Conservation (phyloP, 2,329 filamentous ascomycete genomes). For the Diaporthe velutina region DNA sequence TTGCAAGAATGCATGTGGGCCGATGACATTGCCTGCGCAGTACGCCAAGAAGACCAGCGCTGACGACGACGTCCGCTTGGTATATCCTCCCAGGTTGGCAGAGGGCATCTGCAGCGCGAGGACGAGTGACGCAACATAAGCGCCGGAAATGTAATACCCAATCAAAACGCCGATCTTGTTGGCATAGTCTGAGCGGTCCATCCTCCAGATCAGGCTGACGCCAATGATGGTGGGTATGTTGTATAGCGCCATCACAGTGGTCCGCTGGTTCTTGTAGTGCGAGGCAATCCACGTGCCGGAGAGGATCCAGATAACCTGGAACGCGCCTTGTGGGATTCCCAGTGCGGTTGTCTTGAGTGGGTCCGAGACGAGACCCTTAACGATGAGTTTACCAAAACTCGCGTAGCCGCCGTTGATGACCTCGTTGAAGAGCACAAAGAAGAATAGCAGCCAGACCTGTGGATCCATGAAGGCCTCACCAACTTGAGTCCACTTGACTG, state of each 20-base stretch:
- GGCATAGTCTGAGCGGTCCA: constrained; percentile 48
- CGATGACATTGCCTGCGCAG: constrained; percentile 61
- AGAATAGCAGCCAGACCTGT: constrained; percentile 58
- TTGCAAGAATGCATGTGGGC: constrained; percentile 59
- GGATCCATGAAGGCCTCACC: constrained; percentile 59
- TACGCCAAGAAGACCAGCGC: constrained; percentile 61
- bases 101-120: constrained; percentile 66
- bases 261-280: constrained; percentile 62
- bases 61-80: constrained; percentile 59
- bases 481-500: constrained; percentile 62
- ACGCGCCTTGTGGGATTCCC: constrained; percentile 67
- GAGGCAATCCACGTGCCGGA: constrained; percentile 65
- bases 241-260: constrained; percentile 65
- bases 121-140: constrained; percentile 65
- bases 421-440: constrained; percentile 65
- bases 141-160: constrained; percentile 63
- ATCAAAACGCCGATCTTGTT: constrained; percentile 62
- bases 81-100: constrained; percentile 61
- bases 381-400: constrained; percentile 68
- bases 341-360: constrained; percentile 62
- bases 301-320: constrained; percentile 66
- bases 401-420: constrained; percentile 65
- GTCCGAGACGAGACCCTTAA: constrained; percentile 61
- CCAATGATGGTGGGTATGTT: constrained; percentile 65
- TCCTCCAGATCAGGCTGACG: constrained; percentile 62